Base-by-base conservation (phyloP, 805 yeast species). In the Nakazawaea wyomingensis region DNA sequence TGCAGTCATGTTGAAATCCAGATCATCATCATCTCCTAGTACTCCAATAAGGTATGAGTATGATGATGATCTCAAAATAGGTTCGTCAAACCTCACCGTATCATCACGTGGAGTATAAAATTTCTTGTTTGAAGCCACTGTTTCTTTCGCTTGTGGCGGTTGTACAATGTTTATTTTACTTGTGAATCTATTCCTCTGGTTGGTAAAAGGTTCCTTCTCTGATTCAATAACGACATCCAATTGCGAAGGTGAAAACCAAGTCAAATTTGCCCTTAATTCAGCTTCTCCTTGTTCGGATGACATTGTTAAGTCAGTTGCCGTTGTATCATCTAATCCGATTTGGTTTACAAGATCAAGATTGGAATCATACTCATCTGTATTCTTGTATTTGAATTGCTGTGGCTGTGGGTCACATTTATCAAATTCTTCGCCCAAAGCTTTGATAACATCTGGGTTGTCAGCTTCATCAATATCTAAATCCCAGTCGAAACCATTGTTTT, bases 61-160 rank as follows among this genome's bases (percentile, higher is more conserved):
- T 10, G 47, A 44, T 6, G 43, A 34, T 9, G 21, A 26, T 14
- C 39, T 22, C 30, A 39, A 35, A 5, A 44, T 24, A 16, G 47
- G 47, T 11, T 44, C 47, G 16, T 43, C 39, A 34, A 43, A 43
- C 20, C 30, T 43, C 20, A 43, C 39, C 2, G 42, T 31, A 26
- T 43, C 42, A 8, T 43, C 46, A n/a, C 34, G 31, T 7, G 35
- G 37, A 2, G 38, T 5, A 24, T 43, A 43, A 22, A 27, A 38
- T 11, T 14, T 10, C 16, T 28, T 37, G 18, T 34, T 34, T n/a
- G 42, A 22, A 14, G 18, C 27, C 11, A 9, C 11, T 16, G 16
- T 14, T 14, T 31, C 27, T 17, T 20, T n/a, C 13, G 26, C 22
- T 4, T n/a, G n/a, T n/a, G 45, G 40, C 4, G 40, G 37, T 24